Conservation (phyloP, 345 rosid genomes). For the Eucalyptus curtisii region DNA sequence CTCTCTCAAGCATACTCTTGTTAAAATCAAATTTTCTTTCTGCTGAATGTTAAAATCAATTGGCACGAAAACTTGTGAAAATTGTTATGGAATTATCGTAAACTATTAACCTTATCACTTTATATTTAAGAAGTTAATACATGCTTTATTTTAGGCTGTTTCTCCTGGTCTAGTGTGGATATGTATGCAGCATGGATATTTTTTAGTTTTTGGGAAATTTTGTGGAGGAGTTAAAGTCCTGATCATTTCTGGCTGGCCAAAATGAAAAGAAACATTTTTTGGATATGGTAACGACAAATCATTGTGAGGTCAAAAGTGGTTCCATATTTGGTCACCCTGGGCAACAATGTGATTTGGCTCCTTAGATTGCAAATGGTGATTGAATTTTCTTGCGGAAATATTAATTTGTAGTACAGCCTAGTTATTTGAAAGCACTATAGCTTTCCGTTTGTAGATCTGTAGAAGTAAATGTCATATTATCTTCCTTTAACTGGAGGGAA, state of each 20-base stretch:
- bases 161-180: not conserved
- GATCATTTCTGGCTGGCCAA: not conserved
- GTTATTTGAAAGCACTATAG: not conserved
- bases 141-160: not conserved
- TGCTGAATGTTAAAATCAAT: not conserved
- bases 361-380: not conserved
- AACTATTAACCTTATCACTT: not conserved
- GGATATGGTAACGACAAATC: not conserved
- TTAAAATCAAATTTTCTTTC: not conserved
- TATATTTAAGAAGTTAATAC: not conserved
- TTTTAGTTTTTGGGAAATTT: not conserved
- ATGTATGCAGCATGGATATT: not conserved
- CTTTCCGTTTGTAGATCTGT: not conserved
- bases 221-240: not conserved
- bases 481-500: not conserved
- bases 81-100: not conserved
- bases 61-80: not conserved
- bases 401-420: not conserved
- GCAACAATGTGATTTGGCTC: not conserved
- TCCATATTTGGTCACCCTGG: not conserved
- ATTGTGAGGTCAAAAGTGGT: not conserved
- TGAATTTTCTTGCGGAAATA: not conserved
- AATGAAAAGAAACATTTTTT: not conserved
- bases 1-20: not conserved
- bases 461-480: not conserved